Base-by-base conservation (phyloP, 805 yeast species). In the Kodamaea jinghongensis region DNA sequence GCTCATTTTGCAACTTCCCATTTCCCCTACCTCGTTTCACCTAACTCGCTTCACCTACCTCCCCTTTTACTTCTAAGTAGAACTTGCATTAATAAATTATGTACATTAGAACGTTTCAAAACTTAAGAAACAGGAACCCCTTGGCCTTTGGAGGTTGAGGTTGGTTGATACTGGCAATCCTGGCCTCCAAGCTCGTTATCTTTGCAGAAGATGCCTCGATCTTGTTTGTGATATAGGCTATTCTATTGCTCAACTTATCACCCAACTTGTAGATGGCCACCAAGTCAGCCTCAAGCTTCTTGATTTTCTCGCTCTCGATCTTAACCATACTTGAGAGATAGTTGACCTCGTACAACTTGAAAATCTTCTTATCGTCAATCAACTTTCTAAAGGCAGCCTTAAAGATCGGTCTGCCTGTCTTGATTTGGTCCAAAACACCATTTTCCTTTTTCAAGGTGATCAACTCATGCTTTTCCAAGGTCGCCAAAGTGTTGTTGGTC, bases 331-430 rank as follows among this genome's bases (percentile, higher is more conserved):
- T 70, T 34, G 70, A 63, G 38, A 83, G 61, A 46, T 81, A 79
- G 16, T 77, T 72, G 2, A 82, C 70, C 56, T 88, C 95, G 57
- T 86, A 71, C 9, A 78, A 69, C 16, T 77, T 77, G 41, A 70
- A 75, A 5, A 85, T 61, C 12, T 71, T 69, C 11, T 65, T 52
- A 55, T 89, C 90, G 2, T 68, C 48, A 2, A 80, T 73, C 54
- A 93, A 68, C 43, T 75, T 75, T 41, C 69, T 52, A 63, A 91
- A 93, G 0, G 98, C 96, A 0, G 90, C 86, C 42, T 75, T 73
- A 59, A 70, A 89, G 15, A 93, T 65, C 2, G 99, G 98, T 51
- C 89, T 81, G 0, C 96, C 95, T 1, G 96, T 87, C 14, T 65
- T 61, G 13, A 93, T 76, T 5, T 75, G 73, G 32, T 70, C 65